Evolutionary conservation across 2,329 filamentous ascomycete genomes (phyloP), one percentile per base, ranked within the genome.

Genomic region (Graphium sp.): DNA sequence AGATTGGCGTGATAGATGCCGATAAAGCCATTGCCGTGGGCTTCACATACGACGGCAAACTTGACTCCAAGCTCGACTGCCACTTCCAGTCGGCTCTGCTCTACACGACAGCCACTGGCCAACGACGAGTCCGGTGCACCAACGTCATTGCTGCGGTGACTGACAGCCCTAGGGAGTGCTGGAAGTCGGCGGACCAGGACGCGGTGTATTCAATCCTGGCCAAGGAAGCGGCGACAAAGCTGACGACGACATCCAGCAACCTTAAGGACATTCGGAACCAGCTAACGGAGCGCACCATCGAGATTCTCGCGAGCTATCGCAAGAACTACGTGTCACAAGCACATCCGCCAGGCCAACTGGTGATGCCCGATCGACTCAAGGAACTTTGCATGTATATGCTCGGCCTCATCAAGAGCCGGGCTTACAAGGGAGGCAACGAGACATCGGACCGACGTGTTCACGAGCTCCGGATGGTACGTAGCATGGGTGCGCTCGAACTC

Each of bases 381-480:
- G 89, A 98, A 48, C 85, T 93, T 42, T 74, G 79, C 43, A 95
- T 98, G 84, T 95, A 89, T 51, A 81, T 91, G 54, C 73, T 98
- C 7, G 77, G 80, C 26, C 58, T 95, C 37, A 57, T 92, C 47
- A 98, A 98, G 52, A 85, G 73, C 32, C 74, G 89, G 33, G 85
- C 87, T 3, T 84, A 95, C 58, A 95, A 95, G 58, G 80, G 81
- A 29, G 87, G 87, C 33, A 74, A 77, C 39, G 89, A 98, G 52
- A 80, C 82, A 20, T 83, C 81, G 7, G 89, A 98, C 50, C 74
- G 89, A 36, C 69, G 89, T 36, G 77, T 91, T 10, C 80, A 95
- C 43, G 87, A 94, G 46, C 75, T 92, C 62, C 74, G 87, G 29
- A 75, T 93, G 68, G 66, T 98, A 35, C 79, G 81, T 33, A 75